Conservation (phyloP, 306 rosid species). For the Quercus gilva region DNA sequence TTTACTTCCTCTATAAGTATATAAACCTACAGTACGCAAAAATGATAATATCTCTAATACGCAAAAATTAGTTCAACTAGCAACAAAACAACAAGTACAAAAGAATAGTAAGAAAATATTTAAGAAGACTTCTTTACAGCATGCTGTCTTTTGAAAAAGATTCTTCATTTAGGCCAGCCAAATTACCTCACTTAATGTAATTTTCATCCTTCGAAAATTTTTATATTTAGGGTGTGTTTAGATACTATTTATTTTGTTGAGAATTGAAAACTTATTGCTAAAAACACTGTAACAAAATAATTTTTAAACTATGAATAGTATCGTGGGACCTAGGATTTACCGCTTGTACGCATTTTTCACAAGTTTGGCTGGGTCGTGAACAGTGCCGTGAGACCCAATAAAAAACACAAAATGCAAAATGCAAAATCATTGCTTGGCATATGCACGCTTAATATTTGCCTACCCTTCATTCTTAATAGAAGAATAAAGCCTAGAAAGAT, state of each 20-base stretch:
- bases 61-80: neutral
- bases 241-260: rapidly evolving
- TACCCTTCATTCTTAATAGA: no score
- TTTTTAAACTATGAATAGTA: no score
- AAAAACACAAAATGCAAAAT: no score
- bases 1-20: no score
- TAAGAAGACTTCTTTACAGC: neutral
- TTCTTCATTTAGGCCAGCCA: neutral
- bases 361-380: rapidly evolving
- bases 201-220: no score
- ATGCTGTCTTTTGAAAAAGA: neutral
- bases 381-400: rapidly evolving
- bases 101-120: neutral
- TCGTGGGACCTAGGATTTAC: rapidly evolving
- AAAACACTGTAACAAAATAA: no score
- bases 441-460: no score
- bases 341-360: rapidly evolving
- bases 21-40: no score
- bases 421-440: no score
- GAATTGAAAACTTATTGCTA: rapidly evolving
- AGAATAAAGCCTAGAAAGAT: no score
- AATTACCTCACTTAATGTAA: neutral
- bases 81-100: neutral
- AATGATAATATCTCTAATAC: neutral
- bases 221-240: no score